A percentile compares a stretch with the other conserved stretches of the same genome.
phyloP scores from a whole-genome alignment of 139 green algal genomes.

The Marvania coccoides region DNA sequence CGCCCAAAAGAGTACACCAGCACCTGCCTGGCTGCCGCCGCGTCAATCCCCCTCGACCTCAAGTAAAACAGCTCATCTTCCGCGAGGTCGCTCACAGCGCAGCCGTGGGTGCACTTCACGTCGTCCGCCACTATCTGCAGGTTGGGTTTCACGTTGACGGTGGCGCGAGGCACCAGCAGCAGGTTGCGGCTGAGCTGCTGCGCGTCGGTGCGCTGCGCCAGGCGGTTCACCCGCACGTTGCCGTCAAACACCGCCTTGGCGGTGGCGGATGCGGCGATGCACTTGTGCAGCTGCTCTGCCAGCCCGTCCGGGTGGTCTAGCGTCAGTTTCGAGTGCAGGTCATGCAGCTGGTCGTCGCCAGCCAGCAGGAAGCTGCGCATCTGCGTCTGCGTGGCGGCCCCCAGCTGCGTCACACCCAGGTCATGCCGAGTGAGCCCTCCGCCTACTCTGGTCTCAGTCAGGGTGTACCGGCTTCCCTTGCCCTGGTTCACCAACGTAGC shows the following conservation, averaged over 20 bases:
- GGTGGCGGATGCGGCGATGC: slow-evolving; percentile 77
- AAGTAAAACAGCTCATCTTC: slow-evolving; percentile 99
- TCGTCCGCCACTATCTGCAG: slow-evolving; percentile 98
- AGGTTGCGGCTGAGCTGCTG: slow-evolving; percentile 90
- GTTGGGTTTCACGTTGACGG: slow-evolving; percentile 97
- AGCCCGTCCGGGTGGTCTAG: slow-evolving; percentile 69
- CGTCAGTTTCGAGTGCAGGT: slow-evolving; percentile 84
- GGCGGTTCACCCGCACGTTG: slow-evolving; percentile 82
- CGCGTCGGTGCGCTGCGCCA: slow-evolving; percentile 93
- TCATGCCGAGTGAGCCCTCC: slow-evolving; percentile 77
- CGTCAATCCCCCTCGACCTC: slow-evolving; percentile 69
- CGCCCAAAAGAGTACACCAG: slow-evolving; percentile 86
- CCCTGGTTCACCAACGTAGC: slow-evolving; percentile 70
- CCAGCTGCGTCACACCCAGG: slow-evolving; percentile 68
- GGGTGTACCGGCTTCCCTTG: slow-evolving; percentile 47
- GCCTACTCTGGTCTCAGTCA: slow-evolving; percentile 70
- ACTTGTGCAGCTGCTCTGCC: slow-evolving; percentile 93
- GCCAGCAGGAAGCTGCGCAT: slow-evolving; percentile 86
- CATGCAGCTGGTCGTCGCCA: slow-evolving; percentile 81
- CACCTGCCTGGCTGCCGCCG: slow-evolving; percentile 55
- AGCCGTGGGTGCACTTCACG: slow-evolving; percentile 98
- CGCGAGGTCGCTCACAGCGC: slow-evolving; percentile 90
- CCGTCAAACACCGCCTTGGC: slow-evolving; percentile 93
- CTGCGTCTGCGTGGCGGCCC: slow-evolving; percentile 9
- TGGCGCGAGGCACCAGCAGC: slow-evolving; percentile 84